phyloP scores from a whole-genome alignment of 805 yeast species.

The Candida quercuum region DNA sequence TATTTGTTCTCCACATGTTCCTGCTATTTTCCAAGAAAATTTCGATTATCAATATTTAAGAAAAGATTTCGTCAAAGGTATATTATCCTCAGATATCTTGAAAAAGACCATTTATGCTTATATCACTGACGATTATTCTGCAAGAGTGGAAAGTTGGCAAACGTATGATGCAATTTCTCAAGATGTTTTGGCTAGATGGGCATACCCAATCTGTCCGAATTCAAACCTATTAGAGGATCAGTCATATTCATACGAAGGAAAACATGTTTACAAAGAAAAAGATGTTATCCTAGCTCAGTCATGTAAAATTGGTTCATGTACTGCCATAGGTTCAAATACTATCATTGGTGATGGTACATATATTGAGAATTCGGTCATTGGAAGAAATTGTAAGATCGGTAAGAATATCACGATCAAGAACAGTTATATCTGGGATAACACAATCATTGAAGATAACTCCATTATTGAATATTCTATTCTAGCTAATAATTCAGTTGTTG shows the following conservation, averaged over 20 bases:
- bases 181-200: slow-evolving; percentile 87
- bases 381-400: slow-evolving; percentile 83
- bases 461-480: slow-evolving; percentile 59
- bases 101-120: slow-evolving; percentile 90
- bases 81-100: slow-evolving; percentile 81
- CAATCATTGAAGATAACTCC: slow-evolving; percentile 61
- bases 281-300: slow-evolving; percentile 89
- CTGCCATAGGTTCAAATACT: slow-evolving; percentile 77
- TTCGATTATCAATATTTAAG: slow-evolving; percentile 89
- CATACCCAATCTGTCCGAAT: slow-evolving; percentile 89
- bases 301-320: slow-evolving; percentile 76
- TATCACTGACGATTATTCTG: slow-evolving; percentile 74
- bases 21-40: slow-evolving; percentile 92
- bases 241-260: slow-evolving; percentile 72
- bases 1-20: slow-evolving; percentile 91
- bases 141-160: slow-evolving; percentile 92
- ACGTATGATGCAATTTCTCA: slow-evolving; percentile 89
- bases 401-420: slow-evolving; percentile 63
- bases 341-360: slow-evolving; percentile 69
- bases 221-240: slow-evolving; percentile 67
- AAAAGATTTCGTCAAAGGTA: slow-evolving; percentile 86
- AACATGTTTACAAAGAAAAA: slow-evolving; percentile 84
- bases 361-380: slow-evolving; percentile 71
- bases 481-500: slow-evolving; percentile 58
- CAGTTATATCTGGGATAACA: slow-evolving; percentile 86